Evolutionary conservation across 2,329 filamentous ascomycete genomes (phyloP).

Genomic region (Pseudocercospora pini-densiflorae): DNA sequence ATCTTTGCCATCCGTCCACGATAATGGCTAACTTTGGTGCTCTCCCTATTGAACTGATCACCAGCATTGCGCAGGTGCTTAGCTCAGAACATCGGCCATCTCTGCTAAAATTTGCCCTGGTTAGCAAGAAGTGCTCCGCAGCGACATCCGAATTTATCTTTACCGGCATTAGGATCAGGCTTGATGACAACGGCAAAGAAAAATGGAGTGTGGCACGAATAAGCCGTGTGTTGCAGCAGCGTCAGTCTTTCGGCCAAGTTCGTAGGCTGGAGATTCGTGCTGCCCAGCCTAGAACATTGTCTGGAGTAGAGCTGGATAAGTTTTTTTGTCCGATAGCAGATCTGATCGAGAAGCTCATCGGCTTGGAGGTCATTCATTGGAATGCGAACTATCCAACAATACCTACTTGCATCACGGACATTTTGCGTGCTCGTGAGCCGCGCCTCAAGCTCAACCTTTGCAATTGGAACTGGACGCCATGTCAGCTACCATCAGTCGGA

Average conservation of each 20-base stretch:
- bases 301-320: not conserved
- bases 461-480: slow-evolving; percentile 5
- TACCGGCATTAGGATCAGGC: not conserved
- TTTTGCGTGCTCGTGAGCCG: not conserved
- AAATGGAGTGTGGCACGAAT: not conserved
- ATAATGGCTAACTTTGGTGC: not conserved
- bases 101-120: not conserved
- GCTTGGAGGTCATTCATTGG: not conserved
- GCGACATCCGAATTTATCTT: not conserved
- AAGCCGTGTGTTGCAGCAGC: not conserved
- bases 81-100: not conserved
- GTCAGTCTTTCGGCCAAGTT: not conserved
- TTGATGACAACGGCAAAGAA: not conserved
- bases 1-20: not conserved
- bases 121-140: not conserved
- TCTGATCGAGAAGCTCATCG: not conserved
- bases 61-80: not conserved
- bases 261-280: not conserved
- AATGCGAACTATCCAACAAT: not conserved
- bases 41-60: not conserved
- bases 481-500: slow-evolving; percentile 1
- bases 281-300: not conserved
- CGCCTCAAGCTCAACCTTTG: not conserved
- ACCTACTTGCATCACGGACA: not conserved
- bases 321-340: not conserved